Percentiles rank a stretch among this genome's conserved stretches.
These are phyloP conservation scores for Sclerotinia trifoliorum DNA, from an alignment of 2,329 filamentous ascomycete genomes.

Conservation along the genomic window DNA sequence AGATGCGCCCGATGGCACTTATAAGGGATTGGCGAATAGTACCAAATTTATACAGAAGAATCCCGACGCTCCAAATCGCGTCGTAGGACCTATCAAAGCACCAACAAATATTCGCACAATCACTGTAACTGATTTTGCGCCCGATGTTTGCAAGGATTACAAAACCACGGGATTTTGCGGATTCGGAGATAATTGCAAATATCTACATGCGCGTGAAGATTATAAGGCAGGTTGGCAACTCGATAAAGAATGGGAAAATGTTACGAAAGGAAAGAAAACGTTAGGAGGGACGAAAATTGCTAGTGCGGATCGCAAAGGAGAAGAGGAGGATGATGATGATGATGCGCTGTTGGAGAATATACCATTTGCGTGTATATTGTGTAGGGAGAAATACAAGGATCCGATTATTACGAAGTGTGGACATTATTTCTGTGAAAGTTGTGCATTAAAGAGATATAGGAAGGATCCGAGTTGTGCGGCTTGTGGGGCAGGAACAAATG, in stretches of 20 bases:
- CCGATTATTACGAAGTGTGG: slow-evolving; percentile 88
- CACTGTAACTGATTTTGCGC: slow-evolving; percentile 85
- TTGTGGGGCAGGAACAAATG: slow-evolving; percentile 80
- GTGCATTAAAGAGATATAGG: slow-evolving; percentile 81
- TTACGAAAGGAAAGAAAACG: slow-evolving; percentile 68
- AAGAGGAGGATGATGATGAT: slow-evolving; percentile 45
- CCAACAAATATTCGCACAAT: slow-evolving; percentile 87
- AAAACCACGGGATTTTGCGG: slow-evolving; percentile 66
- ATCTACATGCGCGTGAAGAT: slow-evolving; percentile 71
- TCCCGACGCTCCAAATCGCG: slow-evolving; percentile 65
- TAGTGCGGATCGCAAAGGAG: slow-evolving; percentile 36
- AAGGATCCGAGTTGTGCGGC: slow-evolving; percentile 85
- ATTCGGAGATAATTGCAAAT: slow-evolving; percentile 65
- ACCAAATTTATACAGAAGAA: slow-evolving; percentile 75
- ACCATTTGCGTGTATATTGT: slow-evolving; percentile 41
- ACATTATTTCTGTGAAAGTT: slow-evolving; percentile 93
- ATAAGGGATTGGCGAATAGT: slow-evolving; percentile 73
- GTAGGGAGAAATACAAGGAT: slow-evolving; percentile 45
- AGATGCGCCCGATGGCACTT: slow-evolving; percentile 59
- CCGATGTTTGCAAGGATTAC: slow-evolving; percentile 94
- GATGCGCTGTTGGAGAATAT: slow-evolving; percentile 39
- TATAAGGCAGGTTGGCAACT: slow-evolving; percentile 94
- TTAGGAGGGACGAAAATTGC: slow-evolving; percentile 52
- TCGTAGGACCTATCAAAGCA: slow-evolving; percentile 83
- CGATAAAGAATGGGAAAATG: slow-evolving; percentile 88